These are phyloP conservation scores for Zoysia matrella DNA, from an alignment of 202 grass and related monocot species.

Conservation along the genomic window DNA sequence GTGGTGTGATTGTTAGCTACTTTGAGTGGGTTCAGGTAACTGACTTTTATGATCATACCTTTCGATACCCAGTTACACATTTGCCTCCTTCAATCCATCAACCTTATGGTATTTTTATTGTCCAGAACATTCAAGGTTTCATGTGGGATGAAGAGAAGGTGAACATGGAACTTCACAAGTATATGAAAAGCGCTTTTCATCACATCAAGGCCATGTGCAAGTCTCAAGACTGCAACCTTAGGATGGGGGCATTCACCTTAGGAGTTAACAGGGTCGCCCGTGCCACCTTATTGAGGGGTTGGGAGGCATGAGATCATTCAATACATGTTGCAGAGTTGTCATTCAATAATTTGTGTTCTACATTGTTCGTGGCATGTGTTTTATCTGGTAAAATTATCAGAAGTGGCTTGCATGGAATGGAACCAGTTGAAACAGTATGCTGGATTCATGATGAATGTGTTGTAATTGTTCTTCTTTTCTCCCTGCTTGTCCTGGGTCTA, in stretches of 20 bases:
- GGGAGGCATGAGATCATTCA: conserved; percentile 66
- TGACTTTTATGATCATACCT: background rate
- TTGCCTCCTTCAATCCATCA: conserved; percentile 7
- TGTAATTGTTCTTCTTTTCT: background rate
- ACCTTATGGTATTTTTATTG: conserved; percentile 36
- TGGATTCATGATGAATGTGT: conserved; percentile 4
- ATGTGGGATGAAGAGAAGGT: conserved; percentile 46
- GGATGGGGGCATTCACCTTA: conserved; percentile 94
- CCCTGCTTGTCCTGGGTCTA: conserved; percentile 8
- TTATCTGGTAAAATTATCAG: conserved; percentile 34
- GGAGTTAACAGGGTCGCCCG: conserved; percentile 86
- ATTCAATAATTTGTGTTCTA: conserved; percentile 30
- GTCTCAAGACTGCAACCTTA: conserved; percentile 66
- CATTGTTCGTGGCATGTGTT: conserved; percentile 32
- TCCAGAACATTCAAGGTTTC: conserved; percentile 96
- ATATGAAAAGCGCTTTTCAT: conserved; percentile 68
- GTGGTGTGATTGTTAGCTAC: conserved; percentile 90
- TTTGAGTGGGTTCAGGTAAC: conserved; percentile 99
- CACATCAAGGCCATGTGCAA: conserved; percentile 80
- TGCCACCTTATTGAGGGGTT: conserved; percentile 88
- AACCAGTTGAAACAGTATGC: conserved; percentile 39
- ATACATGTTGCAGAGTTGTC: background rate
- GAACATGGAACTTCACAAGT: conserved; percentile 73
- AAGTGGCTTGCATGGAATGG: conserved; percentile 21
- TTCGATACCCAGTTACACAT: background rate